Evolutionary conservation across 2,329 filamentous ascomycete genomes (phyloP), one percentile per base, ranked within the genome.

Genomic region (Calonectria pteridis): DNA sequence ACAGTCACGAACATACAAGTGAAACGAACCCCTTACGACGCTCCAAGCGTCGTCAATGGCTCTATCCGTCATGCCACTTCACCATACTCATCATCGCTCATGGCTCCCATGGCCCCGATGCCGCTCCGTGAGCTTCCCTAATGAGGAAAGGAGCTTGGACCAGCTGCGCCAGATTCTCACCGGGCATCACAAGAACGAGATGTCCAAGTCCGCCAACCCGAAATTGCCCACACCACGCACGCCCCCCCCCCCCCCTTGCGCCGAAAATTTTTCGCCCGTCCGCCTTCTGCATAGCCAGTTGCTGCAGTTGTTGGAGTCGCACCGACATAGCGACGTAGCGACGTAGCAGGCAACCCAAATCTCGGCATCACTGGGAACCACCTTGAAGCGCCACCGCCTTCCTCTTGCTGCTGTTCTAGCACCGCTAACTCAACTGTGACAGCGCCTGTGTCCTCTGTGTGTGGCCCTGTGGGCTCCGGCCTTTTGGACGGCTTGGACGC

Each of bases 91-190:
- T 58, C 50, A 35, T 64, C 43, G 26, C 43, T 59, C 64, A 68
- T 74, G 55, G 33, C 67, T 66, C 55, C 55, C 33, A 26, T 33
- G 20, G 26, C 26, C 51, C 55, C 62, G 69, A 74, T 75, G 67
- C 73, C 71, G 58, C 53, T 58, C 55, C 49, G 46, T 65, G 55
- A 74, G 68, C 72, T 80, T 76, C 72, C 79, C 79, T 10, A 74
- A 79, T 77, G 37, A 46, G 74, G 79, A 33, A 81, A 77, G 71
- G 78, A 81, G 79, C 79, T 81, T 76, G 75, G 73, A 80, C 74
- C 73, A 76, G 4, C 40, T 64, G 6, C 11, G 46, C 29, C 46
- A 49, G 66, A 73, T 80, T 80, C 71, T 67, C 78, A 80, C 78
- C 59, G 31, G 76, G 76, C 43, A 10, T 29, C n/a, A 37, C 28